These are phyloP conservation scores for Tulasnella sp. DNA, from an alignment of 768 basidiomycete species.

Conservation along the genomic window DNA sequence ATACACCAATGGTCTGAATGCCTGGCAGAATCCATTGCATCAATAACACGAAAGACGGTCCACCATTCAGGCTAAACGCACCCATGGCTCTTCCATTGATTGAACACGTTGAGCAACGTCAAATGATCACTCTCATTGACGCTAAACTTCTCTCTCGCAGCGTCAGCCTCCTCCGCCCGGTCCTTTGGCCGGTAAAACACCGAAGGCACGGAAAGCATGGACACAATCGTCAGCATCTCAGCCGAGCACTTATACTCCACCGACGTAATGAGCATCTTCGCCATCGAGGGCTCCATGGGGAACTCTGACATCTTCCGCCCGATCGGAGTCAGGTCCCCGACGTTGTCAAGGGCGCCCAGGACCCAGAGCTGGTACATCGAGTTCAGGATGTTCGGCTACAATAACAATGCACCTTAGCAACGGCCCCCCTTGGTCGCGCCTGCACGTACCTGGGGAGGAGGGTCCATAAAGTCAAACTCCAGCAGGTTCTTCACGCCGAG, in stretches of 20 bases:
- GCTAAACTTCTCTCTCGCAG: conserved; percentile 94
- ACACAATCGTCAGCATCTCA: conserved; percentile 97
- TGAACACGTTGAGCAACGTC: conserved; percentile 90
- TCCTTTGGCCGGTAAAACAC: conserved; percentile 98
- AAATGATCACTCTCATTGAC: conserved; percentile 97
- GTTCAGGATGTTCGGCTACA: conserved; percentile 93
- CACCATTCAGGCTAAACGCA: conserved; percentile 35
- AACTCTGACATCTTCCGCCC: conserved; percentile 99
- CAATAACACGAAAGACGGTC: neutral
- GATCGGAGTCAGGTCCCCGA: conserved; percentile 84
- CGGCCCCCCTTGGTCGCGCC: neutral
- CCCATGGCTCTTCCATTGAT: conserved; percentile 96
- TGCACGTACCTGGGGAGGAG: conserved; percentile 78
- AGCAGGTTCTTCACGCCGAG: conserved; percentile 93
- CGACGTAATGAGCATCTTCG: conserved; percentile 94
- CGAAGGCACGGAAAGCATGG: conserved; percentile 95
- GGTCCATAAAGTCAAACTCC: conserved; percentile 99
- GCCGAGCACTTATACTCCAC: conserved; percentile 87
- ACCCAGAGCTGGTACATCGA: conserved; percentile 99
- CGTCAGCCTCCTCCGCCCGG: conserved; percentile 94
- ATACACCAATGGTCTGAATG: conserved; percentile 91
- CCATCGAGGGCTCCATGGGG: conserved; percentile 98
- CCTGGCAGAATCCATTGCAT: conserved; percentile 29
- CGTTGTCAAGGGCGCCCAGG: conserved; percentile 90
- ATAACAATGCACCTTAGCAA: neutral